Evolutionary conservation across 2,329 filamentous ascomycete genomes (phyloP).

Genomic region (Hymenoscyphus fructigenus): DNA sequence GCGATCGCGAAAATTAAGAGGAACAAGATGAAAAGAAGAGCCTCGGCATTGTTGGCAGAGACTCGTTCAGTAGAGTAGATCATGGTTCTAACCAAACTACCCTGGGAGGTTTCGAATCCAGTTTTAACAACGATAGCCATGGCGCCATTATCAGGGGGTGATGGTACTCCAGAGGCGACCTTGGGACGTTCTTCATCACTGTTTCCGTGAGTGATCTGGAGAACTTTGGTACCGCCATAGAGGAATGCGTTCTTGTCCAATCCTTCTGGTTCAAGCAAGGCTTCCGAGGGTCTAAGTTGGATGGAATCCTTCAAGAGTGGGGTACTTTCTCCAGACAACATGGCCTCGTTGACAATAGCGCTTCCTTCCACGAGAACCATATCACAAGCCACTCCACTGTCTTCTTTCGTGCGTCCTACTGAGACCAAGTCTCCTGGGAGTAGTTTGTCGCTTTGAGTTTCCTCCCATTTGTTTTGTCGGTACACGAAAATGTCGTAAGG

Average conservation of each 20-base stretch:
- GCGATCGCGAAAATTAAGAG: slow-evolving; percentile 93
- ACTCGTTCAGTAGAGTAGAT: slow-evolving; percentile 99
- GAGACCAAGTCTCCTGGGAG: slow-evolving; percentile 92
- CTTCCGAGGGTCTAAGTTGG: slow-evolving; percentile 81
- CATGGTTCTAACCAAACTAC: slow-evolving; percentile 96
- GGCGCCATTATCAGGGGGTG: slow-evolving; percentile 90
- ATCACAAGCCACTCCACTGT: slow-evolving; percentile 94
- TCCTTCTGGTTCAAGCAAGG: slow-evolving; percentile 79
- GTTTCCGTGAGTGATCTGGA: slow-evolving; percentile 89
- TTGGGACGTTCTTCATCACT: slow-evolving; percentile 71
- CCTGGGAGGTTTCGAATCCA: slow-evolving; percentile 97
- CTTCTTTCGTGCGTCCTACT: slow-evolving; percentile 90
- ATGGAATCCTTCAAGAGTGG: slow-evolving; percentile 95
- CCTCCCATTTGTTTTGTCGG: slow-evolving; percentile 81
- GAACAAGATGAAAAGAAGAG: slow-evolving; percentile 96
- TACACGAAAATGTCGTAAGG: slow-evolving; percentile 94
- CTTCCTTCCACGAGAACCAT: slow-evolving; percentile 94
- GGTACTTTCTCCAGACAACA: slow-evolving; percentile 97
- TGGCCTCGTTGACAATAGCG: slow-evolving; percentile 97
- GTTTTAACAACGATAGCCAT: slow-evolving; percentile 95
- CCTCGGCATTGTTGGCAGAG: slow-evolving; percentile 96
- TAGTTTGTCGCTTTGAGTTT: slow-evolving; percentile 86
- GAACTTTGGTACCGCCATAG: slow-evolving; percentile 94
- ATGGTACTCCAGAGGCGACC: slow-evolving; percentile 71
- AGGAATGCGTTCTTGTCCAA: slow-evolving; percentile 96